Base-by-base conservation (phyloP, 768 basidiomycete species). In the Cystofilobasidium macerans region DNA sequence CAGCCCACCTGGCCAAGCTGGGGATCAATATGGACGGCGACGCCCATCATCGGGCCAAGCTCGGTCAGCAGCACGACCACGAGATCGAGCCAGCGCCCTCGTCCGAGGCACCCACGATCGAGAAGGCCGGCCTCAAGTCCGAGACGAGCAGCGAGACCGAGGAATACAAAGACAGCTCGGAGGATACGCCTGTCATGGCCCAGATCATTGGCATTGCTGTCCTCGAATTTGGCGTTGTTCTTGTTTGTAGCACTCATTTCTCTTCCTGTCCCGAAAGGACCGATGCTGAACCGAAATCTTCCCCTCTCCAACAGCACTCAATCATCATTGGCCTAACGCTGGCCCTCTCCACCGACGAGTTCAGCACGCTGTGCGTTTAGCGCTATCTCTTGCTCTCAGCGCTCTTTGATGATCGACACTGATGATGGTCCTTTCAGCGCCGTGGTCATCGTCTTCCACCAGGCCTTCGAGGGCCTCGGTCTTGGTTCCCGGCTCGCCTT, bases 401-500 rank as follows among this genome's bases (percentile, higher is more conserved):
- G 22, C 28, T 9, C 22, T 30, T 57, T 57, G 14, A 8, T n/a
- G 12, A 14, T 57, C 24, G 18, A 16, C 22, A 40, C 53, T 28
- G 32, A n/a, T n/a, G n/a, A n/a, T n/a, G n/a, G n/a, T n/a, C n/a
- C n/a, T n/a, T n/a, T n/a, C n/a, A n/a, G n/a, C n/a, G n/a, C n/a
- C n/a, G n/a, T n/a, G 40, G 22, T 5, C 18, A 64, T 57, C 47
- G 56, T 56, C n/a, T 58, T 26, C 30, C 53, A 38, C 72, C 89
- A 94, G 81, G 87, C 83, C 48, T 97, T 97, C 72, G 94, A 98
- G 76, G 94, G 92, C 24, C 82, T 97, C 51, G 94, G 91, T 74
- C 79, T 98, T 26, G 94, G 94, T 14, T 85, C 53, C 36, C 87
- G 93, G 12, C 79, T 97, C 14, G 89, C 93, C 0, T 84, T 80